Evolutionary conservation across 305 asterid species (phyloP).

Genomic region (Fraxinus floribunda): DNA sequence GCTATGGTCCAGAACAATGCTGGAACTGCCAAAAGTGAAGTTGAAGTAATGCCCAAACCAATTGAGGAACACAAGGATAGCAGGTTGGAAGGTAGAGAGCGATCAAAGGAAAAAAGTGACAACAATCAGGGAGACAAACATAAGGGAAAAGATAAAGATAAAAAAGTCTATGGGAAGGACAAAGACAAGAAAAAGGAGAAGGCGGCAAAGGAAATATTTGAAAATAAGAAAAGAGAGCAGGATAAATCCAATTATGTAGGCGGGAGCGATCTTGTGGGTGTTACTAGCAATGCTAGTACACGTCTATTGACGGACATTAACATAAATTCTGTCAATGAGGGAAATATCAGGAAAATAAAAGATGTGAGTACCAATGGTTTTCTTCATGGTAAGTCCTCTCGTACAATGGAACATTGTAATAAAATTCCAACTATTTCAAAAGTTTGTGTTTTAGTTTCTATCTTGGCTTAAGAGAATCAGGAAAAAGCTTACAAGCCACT

Average conservation of each 20-base stretch:
- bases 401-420: constrained; percentile 14
- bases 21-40: constrained; percentile 31
- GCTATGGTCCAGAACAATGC: constrained; percentile 28
- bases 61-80: constrained; percentile 36
- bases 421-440: constrained; percentile 6
- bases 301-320: constrained; percentile 20
- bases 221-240: constrained; percentile 28
- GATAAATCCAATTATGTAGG: constrained; percentile 27
- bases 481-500: not conserved
- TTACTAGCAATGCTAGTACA: constrained; percentile 21
- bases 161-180: constrained; percentile 38
- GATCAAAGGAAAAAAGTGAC: constrained; percentile 37
- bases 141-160: constrained; percentile 35
- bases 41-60: constrained; percentile 37
- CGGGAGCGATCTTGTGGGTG: constrained; percentile 27
- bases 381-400: constrained; percentile 51
- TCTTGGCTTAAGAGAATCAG: not conserved
- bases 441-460: not conserved
- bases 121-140: constrained; percentile 34
- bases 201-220: constrained; percentile 29
- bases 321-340: constrained; percentile 25
- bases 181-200: constrained; percentile 38
- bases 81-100: constrained; percentile 41
- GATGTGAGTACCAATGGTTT: constrained; percentile 44
- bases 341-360: constrained; percentile 39